Evolutionary conservation across 768 basidiomycete genomes (phyloP), one percentile per base, ranked within the genome.

Genomic region (Serendipita sp.): DNA sequence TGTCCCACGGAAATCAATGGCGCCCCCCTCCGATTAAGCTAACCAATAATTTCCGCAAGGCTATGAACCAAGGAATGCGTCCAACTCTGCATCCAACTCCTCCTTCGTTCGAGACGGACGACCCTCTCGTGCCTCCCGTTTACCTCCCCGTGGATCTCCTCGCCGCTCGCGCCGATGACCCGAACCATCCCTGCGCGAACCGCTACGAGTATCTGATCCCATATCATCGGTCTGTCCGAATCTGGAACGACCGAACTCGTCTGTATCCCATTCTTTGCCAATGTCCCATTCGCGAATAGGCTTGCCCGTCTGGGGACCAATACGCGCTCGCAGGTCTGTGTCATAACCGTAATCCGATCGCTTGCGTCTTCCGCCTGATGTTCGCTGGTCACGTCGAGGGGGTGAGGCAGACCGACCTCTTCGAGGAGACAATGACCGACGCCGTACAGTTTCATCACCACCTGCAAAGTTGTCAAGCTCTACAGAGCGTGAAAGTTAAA

Each of bases 51-150:
- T 7, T 41, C 41, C 5, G 41, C 41, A 41, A 41, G 13, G 41
- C 35, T 38, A 60, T 38, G 28, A 10, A 23, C 35, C 38, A 32
- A 68, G 52, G 44, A 91, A 91, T 15, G 85, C 85, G 36, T 91
- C 89, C 54, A 91, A 76, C 70, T 92, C 89, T 58, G 85, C 88
- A 67, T 92, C 89, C 44, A 92, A 76, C 69, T 91, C 88, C 73
- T 86, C 81, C 71, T 84, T 84, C 0, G 82, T 87, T 73, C 83
- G 83, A 65, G 72, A 78, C 28, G 78, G 75, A 10, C 78, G 76
- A 66, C 73, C 71, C 66, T 66, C 72, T 28, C 65, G 56, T 28
- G 56, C 41, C 18, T 63, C 36, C 3, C 67, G 51, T 28, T 63
- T 68, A 32, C 72, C 71, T 67, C 72, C 75, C 70, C 69, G 74